Conservation (phyloP, 2,329 filamentous ascomycete genomes). For the Calonectria henricotiae region DNA sequence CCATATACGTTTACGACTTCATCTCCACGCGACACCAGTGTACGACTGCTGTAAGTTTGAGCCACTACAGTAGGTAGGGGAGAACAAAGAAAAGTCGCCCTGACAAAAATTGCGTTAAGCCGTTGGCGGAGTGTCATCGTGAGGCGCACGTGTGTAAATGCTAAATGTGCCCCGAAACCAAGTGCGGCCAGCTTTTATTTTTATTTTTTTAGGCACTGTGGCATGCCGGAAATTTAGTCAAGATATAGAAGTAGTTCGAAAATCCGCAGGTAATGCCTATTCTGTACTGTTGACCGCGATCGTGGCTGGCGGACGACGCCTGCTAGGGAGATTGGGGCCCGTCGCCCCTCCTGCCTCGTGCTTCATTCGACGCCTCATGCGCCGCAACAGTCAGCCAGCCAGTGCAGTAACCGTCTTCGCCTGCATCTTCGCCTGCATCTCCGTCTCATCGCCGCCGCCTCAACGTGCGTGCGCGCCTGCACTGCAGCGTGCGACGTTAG, state of each 20-base stretch:
- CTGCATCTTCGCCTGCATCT: conserved; percentile 31
- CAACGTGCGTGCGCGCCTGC: conserved; percentile 30
- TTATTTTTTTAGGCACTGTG: neutral
- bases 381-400: conserved; percentile 40
- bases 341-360: conserved; percentile 38
- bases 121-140: conserved; percentile 16
- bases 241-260: conserved; percentile 41
- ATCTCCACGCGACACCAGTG: conserved; percentile 13
- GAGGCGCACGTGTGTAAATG: conserved; percentile 18
- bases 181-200: conserved; percentile 11
- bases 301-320: conserved; percentile 48
- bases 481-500: conserved; percentile 12
- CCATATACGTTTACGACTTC: conserved; percentile 17
- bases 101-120: neutral
- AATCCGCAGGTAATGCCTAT: conserved; percentile 41
- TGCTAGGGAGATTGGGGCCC: conserved; percentile 47
- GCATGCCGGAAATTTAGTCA: conserved; percentile 38
- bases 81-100: conserved; percentile 1
- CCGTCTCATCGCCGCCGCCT: conserved; percentile 36
- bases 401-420: conserved; percentile 9
- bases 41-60: conserved; percentile 12
- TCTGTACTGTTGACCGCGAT: conserved; percentile 48
- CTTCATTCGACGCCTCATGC: conserved; percentile 34
- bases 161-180: conserved; percentile 19
- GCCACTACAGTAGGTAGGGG: conserved; percentile 3